Percentiles rank a stretch among this genome's conserved stretches.
Conservation (phyloP, 2,329 filamentous ascomycete species). For the Venturia nashicola region DNA sequence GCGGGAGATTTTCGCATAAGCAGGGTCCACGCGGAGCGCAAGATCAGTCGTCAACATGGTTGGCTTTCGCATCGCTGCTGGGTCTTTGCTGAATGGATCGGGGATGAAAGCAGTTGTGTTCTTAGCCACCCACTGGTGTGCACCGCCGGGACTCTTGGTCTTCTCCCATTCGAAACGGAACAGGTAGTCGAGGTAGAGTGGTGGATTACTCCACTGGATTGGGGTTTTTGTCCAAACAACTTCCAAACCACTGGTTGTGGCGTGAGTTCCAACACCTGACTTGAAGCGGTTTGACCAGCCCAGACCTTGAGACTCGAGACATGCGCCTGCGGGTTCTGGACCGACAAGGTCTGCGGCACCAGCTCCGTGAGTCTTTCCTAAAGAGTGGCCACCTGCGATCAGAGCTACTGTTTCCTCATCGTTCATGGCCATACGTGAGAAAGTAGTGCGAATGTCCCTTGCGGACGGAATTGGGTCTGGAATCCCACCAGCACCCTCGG, state of each 20-base stretch:
- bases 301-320: constrained; percentile 54
- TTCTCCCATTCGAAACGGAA: constrained; percentile 70
- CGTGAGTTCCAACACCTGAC: constrained; percentile 55
- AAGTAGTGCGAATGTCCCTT: constrained; percentile 63
- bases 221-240: constrained; percentile 70
- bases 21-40: constrained; percentile 56
- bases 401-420: constrained; percentile 71
- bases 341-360: constrained; percentile 52
- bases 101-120: constrained; percentile 54
- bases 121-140: constrained; percentile 66
- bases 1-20: constrained; percentile 65
- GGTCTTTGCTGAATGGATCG: constrained; percentile 47
- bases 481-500: constrained; percentile 60
- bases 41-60: constrained; percentile 70
- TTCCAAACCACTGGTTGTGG: constrained; percentile 66
- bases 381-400: constrained; percentile 66
- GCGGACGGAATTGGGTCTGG: constrained; percentile 58
- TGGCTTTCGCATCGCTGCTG: constrained; percentile 58
- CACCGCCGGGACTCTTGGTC: constrained; percentile 61
- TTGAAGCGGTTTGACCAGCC: constrained; percentile 57
- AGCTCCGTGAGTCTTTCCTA: constrained; percentile 72
- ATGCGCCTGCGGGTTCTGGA: constrained; percentile 53
- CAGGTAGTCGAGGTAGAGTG: constrained; percentile 55
- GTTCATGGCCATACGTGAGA: constrained; percentile 71
- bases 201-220: constrained; percentile 59